Evolutionary conservation across 257 asterid genomes (phyloP).

Genomic region (Jaltomata sinuosa): DNA sequence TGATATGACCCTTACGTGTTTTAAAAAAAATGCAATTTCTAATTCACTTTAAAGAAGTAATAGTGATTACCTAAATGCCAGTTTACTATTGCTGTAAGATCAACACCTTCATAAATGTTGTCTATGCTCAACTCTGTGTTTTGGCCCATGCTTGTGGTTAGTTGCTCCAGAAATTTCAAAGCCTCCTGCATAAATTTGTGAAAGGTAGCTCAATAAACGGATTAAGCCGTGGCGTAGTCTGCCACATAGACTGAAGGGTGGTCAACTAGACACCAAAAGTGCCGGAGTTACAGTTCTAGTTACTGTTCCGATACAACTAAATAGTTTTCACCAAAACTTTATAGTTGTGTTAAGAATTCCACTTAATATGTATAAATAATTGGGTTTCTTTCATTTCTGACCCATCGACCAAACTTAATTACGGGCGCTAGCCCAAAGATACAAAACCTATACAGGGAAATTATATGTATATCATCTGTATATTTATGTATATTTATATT

Average conservation of each 20-base stretch:
- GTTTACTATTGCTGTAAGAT: conserved; percentile 36
- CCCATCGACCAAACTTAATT: not conserved
- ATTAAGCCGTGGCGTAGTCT: not conserved
- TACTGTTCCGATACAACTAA: not conserved
- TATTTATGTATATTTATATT: no score
- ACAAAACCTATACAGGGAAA: not conserved
- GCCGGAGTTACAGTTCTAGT: not conserved
- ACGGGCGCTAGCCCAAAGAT: not conserved
- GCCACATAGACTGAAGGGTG: not conserved
- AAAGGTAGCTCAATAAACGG: not conserved
- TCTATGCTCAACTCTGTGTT: conserved; percentile 50
- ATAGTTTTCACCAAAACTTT: not conserved
- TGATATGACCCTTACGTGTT: not conserved
- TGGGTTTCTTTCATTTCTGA: not conserved
- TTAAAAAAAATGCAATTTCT: not conserved
- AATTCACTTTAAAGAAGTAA: not conserved
- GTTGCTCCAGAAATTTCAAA: conserved; percentile 41
- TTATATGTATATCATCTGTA: no score
- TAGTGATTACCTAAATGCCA: conserved; percentile 63
- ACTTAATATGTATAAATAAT: not conserved
- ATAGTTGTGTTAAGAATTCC: not conserved
- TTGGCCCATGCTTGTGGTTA: conserved; percentile 45
- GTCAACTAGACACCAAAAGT: not conserved
- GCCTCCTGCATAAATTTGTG: conserved; percentile 34
- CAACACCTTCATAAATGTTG: conserved; percentile 41